Evolutionary conservation across 2,329 filamentous ascomycete species (phyloP).

Genomic region (Pseudopyricularia cyperi): DNA sequence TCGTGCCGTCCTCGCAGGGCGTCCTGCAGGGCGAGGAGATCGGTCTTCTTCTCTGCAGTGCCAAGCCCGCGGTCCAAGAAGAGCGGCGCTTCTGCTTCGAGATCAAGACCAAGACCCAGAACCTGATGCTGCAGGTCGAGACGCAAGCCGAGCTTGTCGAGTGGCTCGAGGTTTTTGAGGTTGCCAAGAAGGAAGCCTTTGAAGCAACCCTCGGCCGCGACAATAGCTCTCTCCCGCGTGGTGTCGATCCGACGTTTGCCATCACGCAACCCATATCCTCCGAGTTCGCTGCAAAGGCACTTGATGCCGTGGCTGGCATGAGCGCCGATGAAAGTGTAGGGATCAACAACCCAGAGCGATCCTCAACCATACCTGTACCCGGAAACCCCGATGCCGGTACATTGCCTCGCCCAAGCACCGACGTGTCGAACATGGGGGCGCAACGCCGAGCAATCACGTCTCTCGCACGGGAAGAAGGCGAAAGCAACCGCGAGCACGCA

Average conservation of each 20-base stretch:
- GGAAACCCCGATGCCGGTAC: constrained; percentile 38
- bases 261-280: constrained; percentile 80
- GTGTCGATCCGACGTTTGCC: constrained; percentile 68
- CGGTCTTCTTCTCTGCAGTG: constrained; percentile 84
- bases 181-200: constrained; percentile 84
- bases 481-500: constrained; percentile 67
- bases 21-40: constrained; percentile 96
- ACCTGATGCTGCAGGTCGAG: constrained; percentile 80
- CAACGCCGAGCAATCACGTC: constrained; percentile 44
- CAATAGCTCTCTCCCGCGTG: constrained; percentile 30
- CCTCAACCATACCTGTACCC: constrained; percentile 52
- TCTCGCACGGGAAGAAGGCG: constrained; percentile 49
- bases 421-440: constrained; percentile 34
- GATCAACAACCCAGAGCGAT: constrained; percentile 36
- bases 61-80: constrained; percentile 81
- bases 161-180: constrained; percentile 88
- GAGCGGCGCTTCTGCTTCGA: constrained; percentile 96
- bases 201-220: constrained; percentile 52
- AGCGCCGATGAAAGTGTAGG: constrained; percentile 21
- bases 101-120: constrained; percentile 93
- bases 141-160: constrained; percentile 85
- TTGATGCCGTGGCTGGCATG: constrained; percentile 26
- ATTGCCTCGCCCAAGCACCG: constrained; percentile 55
- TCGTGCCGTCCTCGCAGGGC: constrained; percentile 71
- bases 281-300: constrained; percentile 74